These are phyloP conservation scores for Colletotrichum sp. DNA, from an alignment of 2,329 filamentous ascomycete genomes.

Conservation along the genomic window DNA sequence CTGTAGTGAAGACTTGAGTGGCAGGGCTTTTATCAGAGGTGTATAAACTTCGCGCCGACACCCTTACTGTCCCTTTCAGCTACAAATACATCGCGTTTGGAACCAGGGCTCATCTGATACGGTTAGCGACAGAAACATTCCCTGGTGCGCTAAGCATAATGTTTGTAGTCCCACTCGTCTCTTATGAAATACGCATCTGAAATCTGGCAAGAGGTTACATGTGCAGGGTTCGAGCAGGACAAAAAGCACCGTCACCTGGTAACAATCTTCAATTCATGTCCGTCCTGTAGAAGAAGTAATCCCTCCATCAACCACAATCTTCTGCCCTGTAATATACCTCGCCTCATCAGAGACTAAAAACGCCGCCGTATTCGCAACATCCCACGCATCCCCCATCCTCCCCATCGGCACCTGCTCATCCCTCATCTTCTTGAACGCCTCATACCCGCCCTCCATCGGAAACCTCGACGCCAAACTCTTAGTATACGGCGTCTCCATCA, in stretches of 20 bases:
- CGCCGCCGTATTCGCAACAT: slow-evolving; percentile 61
- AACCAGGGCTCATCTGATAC: too few species aligned
- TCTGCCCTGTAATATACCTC: slow-evolving; percentile 64
- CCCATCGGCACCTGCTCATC: slow-evolving; percentile 64
- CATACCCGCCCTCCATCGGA: slow-evolving; percentile 34
- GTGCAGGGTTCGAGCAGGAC: not conserved
- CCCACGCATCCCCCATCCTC: slow-evolving; percentile 63
- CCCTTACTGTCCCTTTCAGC: too few species aligned
- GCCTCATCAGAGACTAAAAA: slow-evolving; percentile 58
- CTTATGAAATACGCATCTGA: too few species aligned
- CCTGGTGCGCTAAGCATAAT: too few species aligned
- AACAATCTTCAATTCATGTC: not conserved
- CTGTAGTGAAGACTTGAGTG: too few species aligned
- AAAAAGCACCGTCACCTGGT: not conserved
- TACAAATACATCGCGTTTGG: too few species aligned
- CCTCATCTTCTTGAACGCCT: slow-evolving; percentile 47
- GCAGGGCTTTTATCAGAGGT: too few species aligned
- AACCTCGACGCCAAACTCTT: slow-evolving; percentile 47
- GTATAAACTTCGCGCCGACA: too few species aligned
- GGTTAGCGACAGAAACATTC: too few species aligned
- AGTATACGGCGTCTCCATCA: slow-evolving; percentile 59
- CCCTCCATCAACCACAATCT: slow-evolving; percentile 54
- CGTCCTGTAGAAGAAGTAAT: slow-evolving; percentile 41
- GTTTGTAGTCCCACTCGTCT: too few species aligned
- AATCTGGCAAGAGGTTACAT: too few species aligned